Base-by-base conservation (phyloP, 306 rosid genomes). In the Oemleria cerasiformis region DNA sequence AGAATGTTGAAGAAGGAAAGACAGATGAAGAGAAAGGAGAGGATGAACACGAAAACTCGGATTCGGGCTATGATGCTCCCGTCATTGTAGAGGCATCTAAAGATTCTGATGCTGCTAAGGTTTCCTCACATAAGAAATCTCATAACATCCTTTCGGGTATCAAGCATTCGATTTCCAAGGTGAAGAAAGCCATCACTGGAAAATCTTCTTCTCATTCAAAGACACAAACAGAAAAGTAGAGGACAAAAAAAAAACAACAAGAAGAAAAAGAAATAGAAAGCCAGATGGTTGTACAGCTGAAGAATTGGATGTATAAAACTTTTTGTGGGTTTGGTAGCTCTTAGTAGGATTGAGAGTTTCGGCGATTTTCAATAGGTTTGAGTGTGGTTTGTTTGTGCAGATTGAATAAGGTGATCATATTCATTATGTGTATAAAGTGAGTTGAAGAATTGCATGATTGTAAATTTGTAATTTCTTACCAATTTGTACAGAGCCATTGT, bases 91-190 rank as follows among this genome's bases (percentile, higher is more conserved):
- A 82, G 68, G 63, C 70, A 68, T 78, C 88, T 10, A 73, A 62
- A 71, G 86, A 86, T 3, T 36, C 14, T 38, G 82, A 81, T 23
- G 78, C 45, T 3, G 86, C 81, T 72, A 83, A 51, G 56, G 56
- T 51, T 0, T 19, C 59, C 63, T 41, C 71, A 40, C 86, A 76
- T 54, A 90, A 88, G 84, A 90, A 90, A 70, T 81, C 90, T 40
- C 87, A 84, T 23, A 79, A 71, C 65, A 78, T 90, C 54, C 53
- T 88, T 12, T 90, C 92, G 17, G 88, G 94, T 23, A 89, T 90
- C 34, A 90, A 90, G 86, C 92, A 84, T 68, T 90, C 94, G 36
- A 84, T 90, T 71, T 88, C 90, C 21, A 86, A 86, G 73, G 92
- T 90, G 78, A 88, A 83, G 85, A 88, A 88, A 72, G 97, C 84